A percentile compares a stretch with the other conserved stretches of the same genome.
Evolutionary conservation across 495 filamentous ascomycete genomes (phyloP).

Genomic region (Eremomyces bilateralis): DNA sequence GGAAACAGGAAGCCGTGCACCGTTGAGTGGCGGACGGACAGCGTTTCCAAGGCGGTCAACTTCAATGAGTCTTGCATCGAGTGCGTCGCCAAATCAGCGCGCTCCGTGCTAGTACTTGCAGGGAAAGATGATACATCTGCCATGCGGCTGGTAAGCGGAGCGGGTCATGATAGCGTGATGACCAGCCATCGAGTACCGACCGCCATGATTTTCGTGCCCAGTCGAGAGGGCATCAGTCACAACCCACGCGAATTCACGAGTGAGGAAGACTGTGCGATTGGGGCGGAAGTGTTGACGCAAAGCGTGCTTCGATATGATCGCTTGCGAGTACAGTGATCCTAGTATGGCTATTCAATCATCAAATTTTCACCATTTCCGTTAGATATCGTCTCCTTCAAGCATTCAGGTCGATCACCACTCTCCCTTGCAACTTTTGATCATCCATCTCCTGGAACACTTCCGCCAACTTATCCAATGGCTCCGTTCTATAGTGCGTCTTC

Average conservation of each 20-base stretch:
- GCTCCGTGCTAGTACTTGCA: too few species aligned
- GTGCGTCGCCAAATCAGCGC: slow-evolving; percentile 29
- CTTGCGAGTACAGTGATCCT: slow-evolving; percentile 12
- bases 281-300: slow-evolving; percentile 38
- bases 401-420: slow-evolving; percentile 36
- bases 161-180: slow-evolving; percentile 42
- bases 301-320: slow-evolving; percentile 39
- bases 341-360: too few species aligned
- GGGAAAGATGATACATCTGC: slow-evolving; percentile 24
- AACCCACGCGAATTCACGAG: slow-evolving; percentile 40
- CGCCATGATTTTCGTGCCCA: slow-evolving; percentile 48
- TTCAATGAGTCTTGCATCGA: slow-evolving; percentile 52
- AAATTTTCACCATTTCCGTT: too few species aligned
- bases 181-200: slow-evolving; percentile 36
- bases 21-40: slow-evolving; percentile 37
- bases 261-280: slow-evolving; percentile 38
- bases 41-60: slow-evolving; percentile 38
- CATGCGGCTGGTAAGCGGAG: slow-evolving; percentile 31
- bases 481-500: slow-evolving; percentile 33
- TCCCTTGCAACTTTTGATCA: slow-evolving; percentile 31
- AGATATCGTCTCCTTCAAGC: not conserved
- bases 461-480: slow-evolving; percentile 41
- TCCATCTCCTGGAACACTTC: slow-evolving; percentile 35
- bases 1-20: slow-evolving; percentile 29
- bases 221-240: slow-evolving; percentile 41